Base-by-base conservation (phyloP, 441 rosid genomes). In the Jatropha multifida region DNA sequence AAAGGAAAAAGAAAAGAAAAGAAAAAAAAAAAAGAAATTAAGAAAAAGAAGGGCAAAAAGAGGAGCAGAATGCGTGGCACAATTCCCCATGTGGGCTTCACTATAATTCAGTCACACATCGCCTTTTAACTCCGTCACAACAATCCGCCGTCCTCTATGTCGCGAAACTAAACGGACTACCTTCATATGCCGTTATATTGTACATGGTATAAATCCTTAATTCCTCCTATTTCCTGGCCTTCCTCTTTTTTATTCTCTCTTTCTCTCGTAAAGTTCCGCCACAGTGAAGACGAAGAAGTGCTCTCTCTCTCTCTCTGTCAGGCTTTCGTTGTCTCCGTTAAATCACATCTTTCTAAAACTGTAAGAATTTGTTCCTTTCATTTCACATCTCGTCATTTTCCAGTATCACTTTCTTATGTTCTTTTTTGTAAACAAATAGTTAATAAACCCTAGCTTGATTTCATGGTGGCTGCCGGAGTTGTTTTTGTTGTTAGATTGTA, bases 51-150 rank as follows among this genome's bases (percentile, higher is more conserved):
- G 38, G 75, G 60, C 5, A 48, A 26, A 49, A 69, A 42, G 71
- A 49, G 64, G 46, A 76, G 56, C 67, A 74, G 62, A 65, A 78
- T 38, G 80, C 82, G 85, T 74, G 84, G 87, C 90, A 86, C 94
- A 84, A 85, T 88, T 90, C 85, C 92, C 92, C 86, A 82, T 74
- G 83, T 83, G 84, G 59, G 5, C 65, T 38, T 70, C 71, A 18
- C 55, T 65, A 58, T 71, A 23, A 60, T 76, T 75, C 72, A 68
- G 69, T 78, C 67, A 61, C 76, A 10, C 74, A 17, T 8, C 42
- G 5, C 8, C 18, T 37, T 67, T 66, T 73, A 27, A 69, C 79
- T 65, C 83, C 81, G 78, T 87, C 76, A 58, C 70, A 65, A 69
- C 76, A 72, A 27, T 66, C 83, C 68, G 54, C 76, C 10, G 17